Conservation (phyloP, 2,329 filamentous ascomycete species). For the Diaporthe sp. region DNA sequence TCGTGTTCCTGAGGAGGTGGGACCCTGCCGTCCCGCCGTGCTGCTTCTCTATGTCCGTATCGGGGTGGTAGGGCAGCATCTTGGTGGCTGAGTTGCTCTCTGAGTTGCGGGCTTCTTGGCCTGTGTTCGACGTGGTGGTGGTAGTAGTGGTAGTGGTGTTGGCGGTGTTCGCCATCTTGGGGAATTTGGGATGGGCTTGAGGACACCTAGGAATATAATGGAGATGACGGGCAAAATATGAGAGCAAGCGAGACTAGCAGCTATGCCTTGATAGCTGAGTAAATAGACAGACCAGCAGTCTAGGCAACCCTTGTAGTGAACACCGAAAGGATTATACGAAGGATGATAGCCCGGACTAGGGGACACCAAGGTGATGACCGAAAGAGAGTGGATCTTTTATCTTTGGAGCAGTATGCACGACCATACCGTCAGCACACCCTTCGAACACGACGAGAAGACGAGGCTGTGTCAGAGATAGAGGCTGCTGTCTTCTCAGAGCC, state of each 20-base stretch:
- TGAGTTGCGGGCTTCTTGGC: conserved; percentile 40
- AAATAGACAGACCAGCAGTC: not conserved
- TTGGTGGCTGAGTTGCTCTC: conserved; percentile 41
- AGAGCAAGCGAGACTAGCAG: not conserved
- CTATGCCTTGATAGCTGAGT: not conserved
- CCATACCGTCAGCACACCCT: conserved; percentile 11
- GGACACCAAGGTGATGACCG: conserved; percentile 1
- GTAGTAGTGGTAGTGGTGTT: conserved; percentile 40
- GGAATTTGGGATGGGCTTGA: not conserved
- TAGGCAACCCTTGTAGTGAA: conserved; percentile 9
- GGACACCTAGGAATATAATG: not conserved
- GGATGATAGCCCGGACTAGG: not conserved
- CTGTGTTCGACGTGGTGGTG: conserved; percentile 38
- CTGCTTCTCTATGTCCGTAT: conserved; percentile 49
- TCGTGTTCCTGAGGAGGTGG: conserved; percentile 74
- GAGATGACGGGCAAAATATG: not conserved
- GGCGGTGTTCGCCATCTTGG: not conserved
- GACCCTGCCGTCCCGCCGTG: conserved; percentile 52
- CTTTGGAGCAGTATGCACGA: not conserved
- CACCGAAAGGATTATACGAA: conserved; percentile 27
- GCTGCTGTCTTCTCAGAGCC: not conserved
- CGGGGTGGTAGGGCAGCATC: conserved; percentile 14
- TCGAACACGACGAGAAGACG: not conserved
- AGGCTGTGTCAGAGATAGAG: conserved; percentile 32
- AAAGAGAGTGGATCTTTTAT: conserved; percentile 26